phyloP scores from a whole-genome alignment of 441 rosid species.

The Aleurites moluccanus region DNA sequence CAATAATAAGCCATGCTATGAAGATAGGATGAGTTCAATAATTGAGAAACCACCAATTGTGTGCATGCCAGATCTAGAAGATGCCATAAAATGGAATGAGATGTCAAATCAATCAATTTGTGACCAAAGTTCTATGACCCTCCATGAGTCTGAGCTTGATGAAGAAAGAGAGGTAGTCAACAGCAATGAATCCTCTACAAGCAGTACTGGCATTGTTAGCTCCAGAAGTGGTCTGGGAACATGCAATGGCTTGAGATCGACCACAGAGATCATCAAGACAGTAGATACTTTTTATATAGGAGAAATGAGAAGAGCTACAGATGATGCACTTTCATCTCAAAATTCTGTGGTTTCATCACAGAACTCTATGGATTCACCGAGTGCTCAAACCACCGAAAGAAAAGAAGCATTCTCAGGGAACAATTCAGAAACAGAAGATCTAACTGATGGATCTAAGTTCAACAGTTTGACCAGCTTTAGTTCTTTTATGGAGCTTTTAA shows the following conservation, averaged over 20 bases:
- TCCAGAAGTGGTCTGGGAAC: constrained; percentile 31
- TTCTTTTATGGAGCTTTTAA: constrained; percentile 61
- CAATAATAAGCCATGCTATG: constrained; percentile 25
- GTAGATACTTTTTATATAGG: constrained; percentile 22
- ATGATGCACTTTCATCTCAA: constrained; percentile 44
- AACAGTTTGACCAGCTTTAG: constrained; percentile 26
- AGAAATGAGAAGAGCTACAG: constrained; percentile 28
- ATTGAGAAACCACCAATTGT: constrained; percentile 44
- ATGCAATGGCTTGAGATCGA: constrained; percentile 35
- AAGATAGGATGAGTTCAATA: constrained; percentile 35
- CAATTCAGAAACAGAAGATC: constrained; percentile 45
- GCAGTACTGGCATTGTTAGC: constrained; percentile 42
- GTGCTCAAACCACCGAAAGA: constrained; percentile 49
- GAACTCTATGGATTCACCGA: constrained; percentile 39
- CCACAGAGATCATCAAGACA: constrained; percentile 28
- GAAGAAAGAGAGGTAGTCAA: constrained; percentile 57
- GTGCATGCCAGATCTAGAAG: constrained; percentile 48
- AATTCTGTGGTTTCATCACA: constrained; percentile 63
- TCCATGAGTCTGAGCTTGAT: constrained; percentile 32
- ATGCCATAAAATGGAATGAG: constrained; percentile 42
- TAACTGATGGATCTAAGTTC: constrained; percentile 24
- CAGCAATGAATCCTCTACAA: constrained; percentile 45
- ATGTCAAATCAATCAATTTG: constrained; percentile 36
- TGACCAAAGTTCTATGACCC: constrained; percentile 45
- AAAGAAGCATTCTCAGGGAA: constrained; percentile 49